Base-by-base conservation (phyloP, 257 asterid genomes). In the Solanum corneliomulleri region DNA sequence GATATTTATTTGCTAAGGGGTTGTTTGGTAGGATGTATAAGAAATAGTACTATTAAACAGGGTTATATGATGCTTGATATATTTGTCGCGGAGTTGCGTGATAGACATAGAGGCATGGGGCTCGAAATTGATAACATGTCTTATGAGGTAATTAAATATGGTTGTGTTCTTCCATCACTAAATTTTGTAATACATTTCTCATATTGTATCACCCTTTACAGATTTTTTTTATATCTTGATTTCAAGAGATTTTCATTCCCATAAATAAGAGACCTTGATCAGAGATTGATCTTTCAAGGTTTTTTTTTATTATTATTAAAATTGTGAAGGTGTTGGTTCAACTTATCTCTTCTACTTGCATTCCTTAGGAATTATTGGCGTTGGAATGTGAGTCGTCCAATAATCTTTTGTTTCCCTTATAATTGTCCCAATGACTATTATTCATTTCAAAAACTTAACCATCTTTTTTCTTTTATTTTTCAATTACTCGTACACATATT, bases 71-170 rank as follows among this genome's bases (percentile, higher is more conserved):
- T 92, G 82, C 89, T 94, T 13, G 97, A 94, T 93, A 95, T 98
- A 70, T 91, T 91, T 78, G 84, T 91, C 58, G 92, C 92, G 2
- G 98, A 95, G 93, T 68, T 92, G 93, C 97, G 91, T n/a, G 99
- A 96, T 89, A 89, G 97, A 85, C 98, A 96, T 89, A 89, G 96
- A 87, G 98, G 91, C 41, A 89, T 95, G 98, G 92, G 99, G 93
- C 98, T 95, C 25, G 99, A 96, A 83, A 95, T 96, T 81, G 99
- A 95, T 88, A 95, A 92, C 60, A 96, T 93, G 98, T 35, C 98
- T 27, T 96, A 96, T 31, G 99, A 96, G 98, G 98, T 96, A 91
- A 64, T 49, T 49, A 49, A 86, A 64, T 45, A 78, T 45, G 66
- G 42, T 27, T 14, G 25, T 47, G 83, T 44, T 41, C 25, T 77